Evolutionary conservation across 148 eudicot genomes (phyloP), one percentile per base, ranked within the genome.

Genomic region (Fagopyrum esculentum): DNA sequence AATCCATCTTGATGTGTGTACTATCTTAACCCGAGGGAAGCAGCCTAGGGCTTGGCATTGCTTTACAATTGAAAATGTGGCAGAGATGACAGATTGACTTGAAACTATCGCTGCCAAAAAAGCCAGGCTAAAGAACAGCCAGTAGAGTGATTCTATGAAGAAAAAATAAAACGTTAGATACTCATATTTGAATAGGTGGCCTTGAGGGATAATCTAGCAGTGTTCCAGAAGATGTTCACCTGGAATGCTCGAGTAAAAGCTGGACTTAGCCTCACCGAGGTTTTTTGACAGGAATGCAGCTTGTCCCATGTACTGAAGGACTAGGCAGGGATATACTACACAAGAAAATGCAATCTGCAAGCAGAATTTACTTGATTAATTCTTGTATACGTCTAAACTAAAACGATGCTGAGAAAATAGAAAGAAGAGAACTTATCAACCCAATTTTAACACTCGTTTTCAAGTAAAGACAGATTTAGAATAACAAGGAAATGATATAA

Each of bases 281-380:
- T 86, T 81, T 64, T 79, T 76, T 0, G 89, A 86, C 68, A 86
- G 85, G 48, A 79, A 86, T 77, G 89, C 89, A 49, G 86, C 85
- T 57, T 86, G 86, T 45, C 86, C 89, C 84, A 86, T 81, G 82
- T 81, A 86, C 68, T 83, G 86, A 81, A 86, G 89, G 69, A 86
- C 86, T 69, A 86, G 69, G 74, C 89, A 86, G 30, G 89, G 89
- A 73, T 86, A 86, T 71, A 86, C 86, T 45, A 86, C 63, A 69
- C 86, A 81, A 74, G 86, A 73, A 74, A 86, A 83, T 4, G 86
- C 85, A 70, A 83, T 74, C 86, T 86, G 85, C 83, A 79, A 43
- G 11, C 26, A 44, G 49, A 15, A 16, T 2, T 51, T 45, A 52
- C 17, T 54, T 73, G 19, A 47, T 46, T 70, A 45, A 7, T 47